Percentiles rank a stretch among this genome's conserved stretches.
phyloP scores from a whole-genome alignment of 192 early-diverging fungal species.

The Chytriomyces sp. region DNA sequence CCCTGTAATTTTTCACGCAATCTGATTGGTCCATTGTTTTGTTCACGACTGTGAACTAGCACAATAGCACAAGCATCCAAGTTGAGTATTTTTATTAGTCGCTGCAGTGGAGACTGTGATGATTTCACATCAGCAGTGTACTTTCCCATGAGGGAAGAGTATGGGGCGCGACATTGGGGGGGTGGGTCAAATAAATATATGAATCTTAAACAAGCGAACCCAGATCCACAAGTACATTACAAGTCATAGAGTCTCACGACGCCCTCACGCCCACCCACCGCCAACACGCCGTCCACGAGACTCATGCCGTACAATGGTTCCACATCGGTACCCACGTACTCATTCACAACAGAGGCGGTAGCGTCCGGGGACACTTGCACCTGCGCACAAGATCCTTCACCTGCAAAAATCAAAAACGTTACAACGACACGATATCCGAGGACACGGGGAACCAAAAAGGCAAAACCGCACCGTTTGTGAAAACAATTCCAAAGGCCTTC shows the following conservation, averaged over 20 bases:
- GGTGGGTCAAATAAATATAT: neutral
- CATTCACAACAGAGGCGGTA: neutral
- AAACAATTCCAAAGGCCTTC: neutral
- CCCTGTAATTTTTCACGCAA: no score
- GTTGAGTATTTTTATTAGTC: no score
- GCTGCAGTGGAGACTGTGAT: no score
- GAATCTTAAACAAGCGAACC: neutral
- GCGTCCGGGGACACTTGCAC: neutral
- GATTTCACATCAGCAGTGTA: neutral
- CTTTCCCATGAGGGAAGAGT: no score
- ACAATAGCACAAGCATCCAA: no score
- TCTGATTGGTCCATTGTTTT: no score
- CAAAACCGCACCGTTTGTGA: neutral
- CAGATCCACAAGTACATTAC: neutral
- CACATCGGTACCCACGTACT: slow-evolving; percentile 28
- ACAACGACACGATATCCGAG: neutral
- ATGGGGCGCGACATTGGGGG: no score
- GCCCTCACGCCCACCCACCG: slow-evolving; percentile 18
- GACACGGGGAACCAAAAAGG: neutral
- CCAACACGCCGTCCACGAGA: neutral
- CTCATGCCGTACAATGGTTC: slow-evolving; percentile 20
- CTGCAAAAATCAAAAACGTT: neutral
- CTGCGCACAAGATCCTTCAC: slow-evolving; percentile 23
- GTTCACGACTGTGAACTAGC: no score
- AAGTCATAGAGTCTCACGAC: slow-evolving; percentile 8